These are phyloP conservation scores for Pestalotiopsis sp. DNA, from an alignment of 2,329 filamentous ascomycete species.

Conservation along the genomic window DNA sequence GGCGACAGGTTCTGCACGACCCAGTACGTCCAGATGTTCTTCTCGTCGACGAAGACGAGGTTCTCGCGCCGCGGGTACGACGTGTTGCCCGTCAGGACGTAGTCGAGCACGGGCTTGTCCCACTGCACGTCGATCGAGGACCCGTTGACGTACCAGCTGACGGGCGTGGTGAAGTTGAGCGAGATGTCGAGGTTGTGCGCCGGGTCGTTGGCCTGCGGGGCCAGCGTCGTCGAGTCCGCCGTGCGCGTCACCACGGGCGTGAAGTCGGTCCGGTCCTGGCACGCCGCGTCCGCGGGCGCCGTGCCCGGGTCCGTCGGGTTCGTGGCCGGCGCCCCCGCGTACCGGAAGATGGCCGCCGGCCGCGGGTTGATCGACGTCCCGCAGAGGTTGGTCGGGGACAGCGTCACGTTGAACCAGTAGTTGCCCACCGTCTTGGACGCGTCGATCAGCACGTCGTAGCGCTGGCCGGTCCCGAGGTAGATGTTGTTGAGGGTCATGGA, in stretches of 20 bases:
- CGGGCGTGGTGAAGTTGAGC: conserved; percentile 7
- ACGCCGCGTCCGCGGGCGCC: conserved; percentile 17
- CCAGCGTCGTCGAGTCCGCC: conserved; percentile 29
- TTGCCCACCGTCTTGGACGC: conserved; percentile 35
- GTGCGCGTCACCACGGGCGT: conserved; percentile 27
- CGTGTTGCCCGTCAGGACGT: conserved; percentile 23
- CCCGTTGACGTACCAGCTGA: conserved; percentile 19
- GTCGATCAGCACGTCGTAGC: conserved; percentile 52
- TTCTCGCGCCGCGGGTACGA: conserved; percentile 19
- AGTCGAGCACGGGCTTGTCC: conserved; percentile 31
- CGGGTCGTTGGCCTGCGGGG: background rate
- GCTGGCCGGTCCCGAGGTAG: conserved; percentile 50
- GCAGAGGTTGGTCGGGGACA: conserved; percentile 24
- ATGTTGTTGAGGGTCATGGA: conserved; percentile 53
- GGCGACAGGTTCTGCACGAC: conserved; percentile 23
- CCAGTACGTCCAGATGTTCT: conserved; percentile 24
- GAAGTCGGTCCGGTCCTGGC: conserved; percentile 24
- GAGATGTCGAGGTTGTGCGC: conserved; percentile 6
- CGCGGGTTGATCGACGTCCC: conserved; percentile 31
- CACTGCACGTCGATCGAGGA: conserved; percentile 28
- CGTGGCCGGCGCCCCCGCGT: conserved; percentile 31
- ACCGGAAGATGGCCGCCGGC: conserved; percentile 43
- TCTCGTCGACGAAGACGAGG: conserved; percentile 20
- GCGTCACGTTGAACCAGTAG: conserved; percentile 46
- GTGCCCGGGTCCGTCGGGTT: conserved; percentile 34